These are phyloP conservation scores for Dothistroma septosporum DNA, from an alignment of 2,329 filamentous ascomycete species.

Conservation along the genomic window DNA sequence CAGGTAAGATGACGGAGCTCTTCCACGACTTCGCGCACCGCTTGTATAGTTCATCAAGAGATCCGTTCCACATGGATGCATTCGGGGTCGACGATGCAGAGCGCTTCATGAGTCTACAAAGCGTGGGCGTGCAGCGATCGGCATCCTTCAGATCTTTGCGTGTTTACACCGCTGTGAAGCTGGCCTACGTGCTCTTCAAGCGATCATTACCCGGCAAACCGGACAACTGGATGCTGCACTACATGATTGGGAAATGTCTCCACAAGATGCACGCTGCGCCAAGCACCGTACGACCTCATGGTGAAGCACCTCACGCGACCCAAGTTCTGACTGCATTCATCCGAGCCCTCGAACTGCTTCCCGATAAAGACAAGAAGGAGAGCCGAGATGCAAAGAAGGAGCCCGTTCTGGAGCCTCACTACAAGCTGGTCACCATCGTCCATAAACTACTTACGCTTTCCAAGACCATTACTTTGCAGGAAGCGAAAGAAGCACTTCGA, in stretches of 20 bases:
- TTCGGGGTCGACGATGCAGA: constrained; percentile 60
- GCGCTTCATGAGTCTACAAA: constrained; percentile 48
- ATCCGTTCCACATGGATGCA: constrained; percentile 64
- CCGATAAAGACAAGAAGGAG: constrained; percentile 41
- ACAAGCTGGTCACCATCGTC: constrained; percentile 77
- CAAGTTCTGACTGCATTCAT: constrained; percentile 56
- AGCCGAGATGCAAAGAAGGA: constrained; percentile 62
- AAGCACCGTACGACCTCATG: constrained; percentile 16
- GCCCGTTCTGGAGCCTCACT: constrained; percentile 84
- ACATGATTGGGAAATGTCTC: constrained; percentile 66
- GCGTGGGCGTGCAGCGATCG: constrained; percentile 51
- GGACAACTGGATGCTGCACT: constrained; percentile 63
- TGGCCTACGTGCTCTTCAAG: constrained; percentile 59
- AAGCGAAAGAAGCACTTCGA: constrained; percentile 49
- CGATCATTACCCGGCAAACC: constrained; percentile 56
- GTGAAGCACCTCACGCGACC: constrained; percentile 33
- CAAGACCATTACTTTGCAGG: constrained; percentile 38
- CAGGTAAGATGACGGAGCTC: constrained; percentile 58
- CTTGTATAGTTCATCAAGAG: constrained; percentile 64
- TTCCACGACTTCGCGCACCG: constrained; percentile 66
- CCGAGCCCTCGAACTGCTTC: constrained; percentile 58
- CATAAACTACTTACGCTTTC: constrained; percentile 68
- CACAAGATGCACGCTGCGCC: constrained; percentile 63
- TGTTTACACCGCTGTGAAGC: constrained; percentile 61
- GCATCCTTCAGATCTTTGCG: constrained; percentile 55